phyloP scores from a whole-genome alignment of 495 filamentous ascomycete genomes.

The Cercophora newfieldiana region DNA sequence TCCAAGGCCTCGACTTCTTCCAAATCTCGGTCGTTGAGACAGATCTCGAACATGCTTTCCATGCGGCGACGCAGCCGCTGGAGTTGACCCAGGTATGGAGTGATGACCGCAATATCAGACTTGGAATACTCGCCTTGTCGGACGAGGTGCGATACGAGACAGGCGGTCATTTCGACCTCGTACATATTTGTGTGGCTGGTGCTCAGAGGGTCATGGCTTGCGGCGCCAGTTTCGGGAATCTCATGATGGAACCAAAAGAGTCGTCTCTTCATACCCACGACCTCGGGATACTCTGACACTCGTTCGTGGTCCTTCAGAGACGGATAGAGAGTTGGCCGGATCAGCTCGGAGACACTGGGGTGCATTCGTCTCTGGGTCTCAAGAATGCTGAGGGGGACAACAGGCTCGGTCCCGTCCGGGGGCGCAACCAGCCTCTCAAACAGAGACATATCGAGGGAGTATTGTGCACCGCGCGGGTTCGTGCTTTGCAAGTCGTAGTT shows the following conservation, averaged over 20 bases:
- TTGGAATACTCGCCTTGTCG: conserved; percentile 23
- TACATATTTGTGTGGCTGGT: conserved; percentile 67
- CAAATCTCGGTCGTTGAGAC: conserved; percentile 66
- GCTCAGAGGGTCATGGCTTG: conserved; percentile 35
- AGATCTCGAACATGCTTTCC: conserved; percentile 55
- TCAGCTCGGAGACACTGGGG: conserved; percentile 63
- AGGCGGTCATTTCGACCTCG: conserved; percentile 66
- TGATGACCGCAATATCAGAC: conserved; percentile 76
- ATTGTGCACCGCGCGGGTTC: conserved; percentile 53
- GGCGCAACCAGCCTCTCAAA: conserved; percentile 58
- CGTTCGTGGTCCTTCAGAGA: conserved; percentile 46
- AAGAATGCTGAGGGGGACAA: conserved; percentile 57
- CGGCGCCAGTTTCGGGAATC: conserved; percentile 48
- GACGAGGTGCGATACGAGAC: conserved; percentile 67
- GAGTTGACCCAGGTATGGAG: conserved; percentile 75
- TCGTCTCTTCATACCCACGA: conserved; percentile 61
- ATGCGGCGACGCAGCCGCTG: conserved; percentile 52
- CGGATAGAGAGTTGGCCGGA: conserved; percentile 64
- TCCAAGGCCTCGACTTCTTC: conserved; percentile 33
- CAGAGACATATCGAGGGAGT: conserved; percentile 61
- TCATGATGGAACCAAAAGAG: conserved; percentile 77
- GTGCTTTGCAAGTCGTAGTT: conserved; percentile 33
- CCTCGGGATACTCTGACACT: conserved; percentile 51
- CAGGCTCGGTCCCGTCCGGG: conserved; percentile 28
- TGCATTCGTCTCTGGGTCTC: conserved; percentile 77